Base-by-base conservation (phyloP, 805 yeast genomes). In the Ogataea paradorogensis region DNA sequence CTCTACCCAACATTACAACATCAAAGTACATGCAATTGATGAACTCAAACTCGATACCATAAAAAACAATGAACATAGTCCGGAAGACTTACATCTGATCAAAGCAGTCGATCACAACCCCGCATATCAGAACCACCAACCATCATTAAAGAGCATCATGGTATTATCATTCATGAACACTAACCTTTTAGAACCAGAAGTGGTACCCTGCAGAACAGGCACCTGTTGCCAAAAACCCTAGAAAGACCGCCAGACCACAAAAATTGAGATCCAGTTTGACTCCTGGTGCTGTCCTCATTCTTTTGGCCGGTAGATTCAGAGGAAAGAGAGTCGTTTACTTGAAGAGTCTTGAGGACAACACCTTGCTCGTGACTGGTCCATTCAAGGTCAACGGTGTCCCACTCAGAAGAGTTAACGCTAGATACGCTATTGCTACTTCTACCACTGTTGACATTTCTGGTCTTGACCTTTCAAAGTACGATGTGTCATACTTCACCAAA, bases 351-450 rank as follows among this genome's bases (percentile, higher is more conserved):
- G 96, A 89, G 76, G 98, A 93, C 82, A 87, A 88, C 88, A 91
- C 97, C 55, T 78, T 91, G 64, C 84, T 91, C 67, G 96, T 91
- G 52, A 76, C 96, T 50, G 99, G 99, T 70, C 99, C 99, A 65
- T 93, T 91, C 95, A 91, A 93, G 82, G 87, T 91, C 65, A 91
- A 91, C 78, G 99, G 99, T 79, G 99, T 91, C 59, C 98, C 99
- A 71, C 80, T 91, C 72, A 89, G 98, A 84, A 87, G 97, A 81
- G 98, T 91, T 61, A 93, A 91, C 73, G 83, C 97, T 62, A 87
- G 96, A 74, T 93, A 91, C 76, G 99, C 93, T 61, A 91, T 91
- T 75, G 98, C 97, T 65, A 91, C 99, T 67, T 88, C 96, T 59
- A 93, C 99, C 74, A 74, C 78, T 70, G 85, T 93, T 63, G 72